These are phyloP conservation scores for Kodamaea sp. DNA, from an alignment of 1,139 yeast species.

Conservation along the genomic window DNA sequence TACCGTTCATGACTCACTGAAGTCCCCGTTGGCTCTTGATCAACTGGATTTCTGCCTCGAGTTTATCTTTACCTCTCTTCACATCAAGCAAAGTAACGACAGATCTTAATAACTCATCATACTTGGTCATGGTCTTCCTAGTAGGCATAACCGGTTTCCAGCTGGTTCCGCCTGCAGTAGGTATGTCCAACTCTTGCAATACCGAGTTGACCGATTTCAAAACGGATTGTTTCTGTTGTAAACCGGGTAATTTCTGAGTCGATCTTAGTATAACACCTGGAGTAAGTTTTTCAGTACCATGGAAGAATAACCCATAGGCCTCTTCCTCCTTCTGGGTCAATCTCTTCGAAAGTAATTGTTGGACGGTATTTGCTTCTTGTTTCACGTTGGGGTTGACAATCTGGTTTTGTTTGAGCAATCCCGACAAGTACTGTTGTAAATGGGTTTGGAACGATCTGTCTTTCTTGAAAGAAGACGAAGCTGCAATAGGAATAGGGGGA, in stretches of 20 bases:
- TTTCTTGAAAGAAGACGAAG: constrained; percentile 51
- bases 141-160: constrained; percentile 89
- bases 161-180: constrained; percentile 56
- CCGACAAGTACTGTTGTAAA: constrained; percentile 45
- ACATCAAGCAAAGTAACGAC: constrained; percentile 78
- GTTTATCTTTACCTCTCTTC: constrained; percentile 83
- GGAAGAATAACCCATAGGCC: constrained; percentile 82
- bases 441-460: constrained; percentile 56
- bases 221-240: constrained; percentile 56
- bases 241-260: constrained; percentile 48
- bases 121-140: constrained; percentile 71
- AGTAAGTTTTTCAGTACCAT: constrained; percentile 67
- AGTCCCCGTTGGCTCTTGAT: constrained; percentile 51
- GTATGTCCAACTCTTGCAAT: constrained; percentile 74
- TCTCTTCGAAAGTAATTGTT: constrained; percentile 51
- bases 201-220: constrained; percentile 75
- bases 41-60: constrained; percentile 75
- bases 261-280: constrained; percentile 85
- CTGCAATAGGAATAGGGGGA: constrained; percentile 59
- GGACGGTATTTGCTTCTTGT: constrained; percentile 41
- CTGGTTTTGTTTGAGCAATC: constrained; percentile 40
- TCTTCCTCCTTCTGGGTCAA: constrained; percentile 80
- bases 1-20: constrained; percentile 19
- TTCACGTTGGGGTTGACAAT: constrained; percentile 26
- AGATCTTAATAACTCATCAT: constrained; percentile 73